Evolutionary conservation across 805 yeast genomes (phyloP).

Genomic region (Dipodascopsis uninucleata): DNA sequence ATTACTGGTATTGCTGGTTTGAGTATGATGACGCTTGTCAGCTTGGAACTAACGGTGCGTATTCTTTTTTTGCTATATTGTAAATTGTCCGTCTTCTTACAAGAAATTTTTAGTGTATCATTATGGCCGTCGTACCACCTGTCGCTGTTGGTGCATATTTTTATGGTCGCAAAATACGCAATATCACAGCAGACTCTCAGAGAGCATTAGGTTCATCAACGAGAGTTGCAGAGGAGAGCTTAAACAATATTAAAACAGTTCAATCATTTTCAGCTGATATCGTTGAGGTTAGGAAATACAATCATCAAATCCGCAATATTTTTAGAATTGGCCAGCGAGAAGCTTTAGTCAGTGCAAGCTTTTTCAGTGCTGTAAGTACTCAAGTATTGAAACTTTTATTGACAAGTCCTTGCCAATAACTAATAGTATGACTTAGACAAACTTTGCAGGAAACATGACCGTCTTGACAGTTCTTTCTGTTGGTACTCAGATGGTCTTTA

Average conservation of each 20-base stretch:
- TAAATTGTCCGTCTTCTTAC: neutral
- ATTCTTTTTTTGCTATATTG: neutral
- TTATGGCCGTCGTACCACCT: conserved; percentile 79
- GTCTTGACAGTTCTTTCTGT: conserved; percentile 68
- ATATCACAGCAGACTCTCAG: conserved; percentile 70
- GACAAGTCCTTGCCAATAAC: conserved; percentile 41
- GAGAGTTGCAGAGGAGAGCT: conserved; percentile 86
- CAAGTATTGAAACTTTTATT: no score
- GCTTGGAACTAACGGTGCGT: conserved; percentile 71
- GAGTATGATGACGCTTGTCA: conserved; percentile 85
- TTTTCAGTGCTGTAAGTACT: conserved; percentile 52
- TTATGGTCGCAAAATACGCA: conserved; percentile 76
- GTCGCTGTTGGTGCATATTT: conserved; percentile 71
- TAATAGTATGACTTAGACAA: conserved; percentile 68
- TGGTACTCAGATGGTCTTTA: conserved; percentile 79
- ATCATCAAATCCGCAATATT: conserved; percentile 62
- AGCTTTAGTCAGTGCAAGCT: conserved; percentile 61
- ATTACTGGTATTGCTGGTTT: conserved; percentile 82
- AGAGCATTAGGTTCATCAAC: conserved; percentile 80
- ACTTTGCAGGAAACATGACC: conserved; percentile 77
- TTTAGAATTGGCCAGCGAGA: conserved; percentile 70
- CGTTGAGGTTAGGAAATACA: conserved; percentile 70
- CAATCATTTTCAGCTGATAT: conserved; percentile 86
- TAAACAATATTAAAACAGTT: conserved; percentile 78
- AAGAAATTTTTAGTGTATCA: conserved; percentile 43